Percentiles rank a stretch among this genome's conserved stretches.
Evolutionary conservation across 202 grass and related monocot species (phyloP).

Genomic region (Panicum virgatum): DNA sequence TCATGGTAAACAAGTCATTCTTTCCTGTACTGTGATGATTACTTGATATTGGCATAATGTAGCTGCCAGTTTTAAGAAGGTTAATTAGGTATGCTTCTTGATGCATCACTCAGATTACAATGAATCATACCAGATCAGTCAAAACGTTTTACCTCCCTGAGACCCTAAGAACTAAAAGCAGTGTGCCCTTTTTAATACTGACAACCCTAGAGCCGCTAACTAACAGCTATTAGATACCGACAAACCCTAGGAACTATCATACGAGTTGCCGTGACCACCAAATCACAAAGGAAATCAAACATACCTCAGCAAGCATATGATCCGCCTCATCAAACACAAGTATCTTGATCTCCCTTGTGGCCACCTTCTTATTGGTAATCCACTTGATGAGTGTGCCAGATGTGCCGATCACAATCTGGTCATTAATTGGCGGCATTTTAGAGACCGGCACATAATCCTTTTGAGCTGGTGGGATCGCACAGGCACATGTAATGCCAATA

Average conservation of each 20-base stretch:
- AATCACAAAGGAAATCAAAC: constrained; percentile 16
- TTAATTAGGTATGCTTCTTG: neutral
- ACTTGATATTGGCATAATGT: neutral
- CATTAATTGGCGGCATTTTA: constrained; percentile 56
- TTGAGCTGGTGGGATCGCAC: constrained; percentile 67
- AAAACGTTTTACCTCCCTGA: neutral
- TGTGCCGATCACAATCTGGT: constrained; percentile 94
- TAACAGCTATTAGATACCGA: neutral
- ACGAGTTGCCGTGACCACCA: neutral
- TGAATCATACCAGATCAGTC: neutral
- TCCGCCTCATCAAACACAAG: constrained; percentile 94
- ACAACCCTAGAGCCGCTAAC: neutral
- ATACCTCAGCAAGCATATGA: constrained; percentile 94
- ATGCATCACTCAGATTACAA: neutral
- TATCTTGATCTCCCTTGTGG: constrained; percentile 72
- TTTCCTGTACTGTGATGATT: constrained; percentile 1
- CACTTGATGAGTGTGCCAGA: constrained; percentile 91
- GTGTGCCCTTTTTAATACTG: neutral
- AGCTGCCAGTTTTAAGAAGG: neutral
- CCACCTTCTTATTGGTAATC: constrained; percentile 69
- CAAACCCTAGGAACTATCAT: constrained; percentile 1
- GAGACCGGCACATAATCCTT: constrained; percentile 64
- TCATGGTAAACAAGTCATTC: neutral
- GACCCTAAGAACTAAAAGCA: neutral
- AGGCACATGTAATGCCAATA: constrained; percentile 78